phyloP scores from a whole-genome alignment of 2,329 filamentous ascomycete species.

The Cyphellophora attinorum region DNA sequence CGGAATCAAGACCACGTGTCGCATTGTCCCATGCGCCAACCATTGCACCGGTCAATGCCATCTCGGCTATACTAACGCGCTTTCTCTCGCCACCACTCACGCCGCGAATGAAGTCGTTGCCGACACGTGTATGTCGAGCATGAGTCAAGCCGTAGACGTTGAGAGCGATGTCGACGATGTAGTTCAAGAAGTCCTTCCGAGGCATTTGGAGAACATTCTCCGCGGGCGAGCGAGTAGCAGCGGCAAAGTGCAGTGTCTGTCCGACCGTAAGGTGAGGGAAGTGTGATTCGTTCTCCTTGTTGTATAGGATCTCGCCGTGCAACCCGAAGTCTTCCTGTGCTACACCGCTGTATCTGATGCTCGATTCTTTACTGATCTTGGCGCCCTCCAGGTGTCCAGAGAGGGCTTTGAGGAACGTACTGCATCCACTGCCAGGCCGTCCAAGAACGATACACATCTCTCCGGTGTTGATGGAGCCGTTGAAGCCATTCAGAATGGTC shows the following conservation, averaged over 20 bases:
- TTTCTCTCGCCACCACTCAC: conserved; percentile 62
- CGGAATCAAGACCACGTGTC: conserved; percentile 42
- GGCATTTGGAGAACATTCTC: conserved; percentile 2
- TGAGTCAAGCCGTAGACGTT: conserved; percentile 52
- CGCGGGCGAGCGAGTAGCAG: conserved; percentile 27
- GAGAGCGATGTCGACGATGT: conserved; percentile 39
- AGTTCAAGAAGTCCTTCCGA: conserved; percentile 2
- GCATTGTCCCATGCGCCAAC: conserved; percentile 47
- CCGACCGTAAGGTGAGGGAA: conserved; percentile 43
- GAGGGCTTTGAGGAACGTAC: conserved; percentile 78
- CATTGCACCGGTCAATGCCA: conserved; percentile 16
- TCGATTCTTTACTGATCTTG: conserved; percentile 57
- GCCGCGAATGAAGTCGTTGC: conserved; percentile 56
- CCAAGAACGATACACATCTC: conserved; percentile 59
- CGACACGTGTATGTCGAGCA: conserved; percentile 56
- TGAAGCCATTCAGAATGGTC: conserved; percentile 44
- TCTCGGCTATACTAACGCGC: conserved; percentile 60
- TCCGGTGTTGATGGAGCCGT: conserved; percentile 41
- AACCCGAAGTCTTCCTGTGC: conserved; percentile 51
- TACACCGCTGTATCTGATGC: conserved; percentile 69
- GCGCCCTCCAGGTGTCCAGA: conserved; percentile 76
- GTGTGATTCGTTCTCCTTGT: conserved; percentile 43
- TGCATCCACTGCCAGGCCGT: conserved; percentile 57
- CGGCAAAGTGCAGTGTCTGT: conserved; percentile 45
- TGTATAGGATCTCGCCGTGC: conserved; percentile 50